Base-by-base conservation (phyloP, 495 filamentous ascomycete species). In the Tuber umbilicatum region DNA sequence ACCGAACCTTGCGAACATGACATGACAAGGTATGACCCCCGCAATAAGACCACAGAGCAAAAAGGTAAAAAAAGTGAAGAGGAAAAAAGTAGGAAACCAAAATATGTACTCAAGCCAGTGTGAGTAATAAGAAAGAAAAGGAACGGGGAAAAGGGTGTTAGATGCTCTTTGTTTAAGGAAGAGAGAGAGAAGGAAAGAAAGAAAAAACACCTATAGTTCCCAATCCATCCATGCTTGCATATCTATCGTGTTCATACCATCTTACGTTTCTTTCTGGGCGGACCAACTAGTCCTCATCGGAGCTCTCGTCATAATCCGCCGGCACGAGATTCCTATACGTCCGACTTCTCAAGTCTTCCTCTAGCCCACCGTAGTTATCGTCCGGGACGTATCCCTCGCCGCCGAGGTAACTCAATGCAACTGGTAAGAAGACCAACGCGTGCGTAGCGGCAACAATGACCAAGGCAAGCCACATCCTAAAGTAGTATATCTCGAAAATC, bases 401-500 rank as follows among this genome's bases (percentile, higher is more conserved):
- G 17, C 95, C 95, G 74, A 93, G 85, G 60, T 97, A 86, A 80
- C 92, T 94, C 75, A 99, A 86, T 40, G 91, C 92, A 10, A 97
- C 96, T 0, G 95, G 95, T 75, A 99, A 84, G 84, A 97, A 97
- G 3, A 99, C 87, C 23, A 99, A 86, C 17, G 94, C 92, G 83
- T 99, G 95, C 0, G 88, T 86, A 35, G 93, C 92, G n/a, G 93
- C 96, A 75, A 97, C 93, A 35, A 93, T 77, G 50, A 98, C 93
- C 75, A 99, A 86, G 68, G 94, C 91, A 35, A 97, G 82, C 95
- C 95, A 99, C 47, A 99, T 91, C 12, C 95, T 86, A 85, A 99
- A 99, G 83, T 98, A 99, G 84, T 98, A 99, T 73, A 98, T 92
- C 86, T 98, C 96, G 81, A 99, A 99, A 83, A 99, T 98, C 88